Conservation (phyloP, 2,329 filamentous ascomycete species). For the Pseudogymnoascus sp. region DNA sequence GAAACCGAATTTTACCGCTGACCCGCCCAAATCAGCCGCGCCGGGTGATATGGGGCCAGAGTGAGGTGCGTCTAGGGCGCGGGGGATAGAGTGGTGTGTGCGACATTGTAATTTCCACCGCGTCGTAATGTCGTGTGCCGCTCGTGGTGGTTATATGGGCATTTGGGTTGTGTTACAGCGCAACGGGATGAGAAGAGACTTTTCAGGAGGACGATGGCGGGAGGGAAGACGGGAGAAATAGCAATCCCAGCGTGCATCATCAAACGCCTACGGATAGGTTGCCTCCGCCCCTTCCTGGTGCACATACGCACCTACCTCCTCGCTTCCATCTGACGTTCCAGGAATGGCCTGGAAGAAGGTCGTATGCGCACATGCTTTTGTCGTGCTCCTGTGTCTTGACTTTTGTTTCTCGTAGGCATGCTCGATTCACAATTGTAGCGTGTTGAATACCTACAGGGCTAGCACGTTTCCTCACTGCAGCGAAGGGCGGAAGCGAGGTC, state of each 20-base stretch:
- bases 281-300: neutral
- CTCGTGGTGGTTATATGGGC: neutral
- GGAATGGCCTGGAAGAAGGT: neutral
- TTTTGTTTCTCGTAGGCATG: neutral
- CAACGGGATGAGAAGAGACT: neutral
- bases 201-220: neutral
- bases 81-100: neutral
- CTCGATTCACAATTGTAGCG: slow-evolving; percentile 1
- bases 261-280: neutral
- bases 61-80: neutral
- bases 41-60: neutral
- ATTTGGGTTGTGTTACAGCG: neutral
- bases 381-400: neutral
- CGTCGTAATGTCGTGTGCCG: neutral
- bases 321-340: neutral
- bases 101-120: neutral
- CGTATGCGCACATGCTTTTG: neutral
- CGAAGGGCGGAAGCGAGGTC: neutral
- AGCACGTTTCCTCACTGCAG: neutral
- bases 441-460: neutral
- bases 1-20: neutral
- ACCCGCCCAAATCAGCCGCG: neutral
- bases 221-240: neutral
- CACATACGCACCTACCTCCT: neutral
- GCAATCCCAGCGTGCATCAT: neutral